Evolutionary conservation across 495 filamentous ascomycete species (phyloP).

Genomic region (Podospora appendiculata): DNA sequence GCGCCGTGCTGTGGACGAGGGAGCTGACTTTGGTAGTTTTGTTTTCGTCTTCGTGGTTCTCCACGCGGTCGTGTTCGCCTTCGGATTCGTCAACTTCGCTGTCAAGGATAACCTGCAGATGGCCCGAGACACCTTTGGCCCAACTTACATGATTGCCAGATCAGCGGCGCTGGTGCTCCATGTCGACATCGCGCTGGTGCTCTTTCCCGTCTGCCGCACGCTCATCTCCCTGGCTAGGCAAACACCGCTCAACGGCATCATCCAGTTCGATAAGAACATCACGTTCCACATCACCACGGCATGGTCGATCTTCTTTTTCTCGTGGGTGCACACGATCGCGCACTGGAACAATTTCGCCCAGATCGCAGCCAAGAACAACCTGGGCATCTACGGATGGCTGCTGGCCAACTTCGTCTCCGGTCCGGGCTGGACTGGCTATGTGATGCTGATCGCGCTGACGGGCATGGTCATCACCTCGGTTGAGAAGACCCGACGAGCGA

Average conservation of each 20-base stretch:
- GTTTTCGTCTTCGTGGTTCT: conserved; percentile 60
- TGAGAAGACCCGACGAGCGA: conserved; percentile 58
- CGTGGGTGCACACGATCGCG: conserved; percentile 70
- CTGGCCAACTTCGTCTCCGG: conserved; percentile 63
- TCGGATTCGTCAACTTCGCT: conserved; percentile 68
- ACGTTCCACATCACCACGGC: conserved; percentile 74
- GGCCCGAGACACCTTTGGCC: conserved; percentile 55
- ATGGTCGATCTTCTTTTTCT: conserved; percentile 77
- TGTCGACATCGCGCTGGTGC: conserved; percentile 65
- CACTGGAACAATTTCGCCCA: conserved; percentile 78
- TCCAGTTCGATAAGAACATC: conserved; percentile 77
- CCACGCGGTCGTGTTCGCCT: conserved; percentile 62
- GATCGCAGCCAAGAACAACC: conserved; percentile 59
- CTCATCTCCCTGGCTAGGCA: conserved; percentile 68
- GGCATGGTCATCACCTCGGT: conserved; percentile 61
- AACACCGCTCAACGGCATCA: conserved; percentile 68
- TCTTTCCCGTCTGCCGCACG: conserved; percentile 74
- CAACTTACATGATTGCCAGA: conserved; percentile 64
- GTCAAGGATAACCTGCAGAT: conserved; percentile 61
- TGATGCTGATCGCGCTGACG: conserved; percentile 65
- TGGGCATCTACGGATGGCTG: conserved; percentile 65
- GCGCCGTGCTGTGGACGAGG: background rate
- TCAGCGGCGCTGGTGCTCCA: conserved; percentile 63
- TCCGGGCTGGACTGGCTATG: conserved; percentile 71
- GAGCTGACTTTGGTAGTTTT: conserved; percentile 43